phyloP scores from a whole-genome alignment of 2,329 filamentous ascomycete genomes.

The Didymella glomerata region DNA sequence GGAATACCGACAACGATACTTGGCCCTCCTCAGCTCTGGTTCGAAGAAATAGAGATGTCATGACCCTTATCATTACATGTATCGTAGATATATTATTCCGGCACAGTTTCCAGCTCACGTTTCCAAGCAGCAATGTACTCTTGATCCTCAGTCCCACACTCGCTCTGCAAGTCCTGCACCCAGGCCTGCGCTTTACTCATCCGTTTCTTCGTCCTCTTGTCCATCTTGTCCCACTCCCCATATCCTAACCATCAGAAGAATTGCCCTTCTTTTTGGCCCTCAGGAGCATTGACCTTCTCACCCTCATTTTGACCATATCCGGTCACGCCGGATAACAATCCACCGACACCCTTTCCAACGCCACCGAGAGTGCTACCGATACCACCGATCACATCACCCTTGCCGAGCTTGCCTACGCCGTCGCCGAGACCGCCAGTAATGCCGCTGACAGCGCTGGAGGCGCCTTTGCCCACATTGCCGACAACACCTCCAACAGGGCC shows the following conservation, averaged over 20 bases:
- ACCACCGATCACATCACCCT: conserved; percentile 56
- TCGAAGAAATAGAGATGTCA: no score
- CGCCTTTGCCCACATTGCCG: conserved; percentile 54
- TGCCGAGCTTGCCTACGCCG: conserved; percentile 56
- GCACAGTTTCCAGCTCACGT: conserved; percentile 13
- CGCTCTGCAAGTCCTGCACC: conserved; percentile 15
- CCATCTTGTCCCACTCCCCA: conserved; percentile 16
- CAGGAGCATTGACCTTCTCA: conserved; percentile 22
- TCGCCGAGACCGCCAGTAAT: conserved; percentile 55
- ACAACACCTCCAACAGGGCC: conserved; percentile 54
- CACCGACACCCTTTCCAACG: conserved; percentile 50
- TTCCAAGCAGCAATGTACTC: conserved; percentile 23
- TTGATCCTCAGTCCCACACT: conserved; percentile 19
- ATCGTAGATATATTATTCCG: conserved; percentile 1
- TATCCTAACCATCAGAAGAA: conserved; percentile 24
- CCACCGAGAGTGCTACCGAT: conserved; percentile 54
- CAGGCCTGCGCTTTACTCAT: conserved; percentile 18
- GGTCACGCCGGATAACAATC: conserved; percentile 46
- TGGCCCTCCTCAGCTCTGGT: no score
- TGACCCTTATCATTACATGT: not conserved
- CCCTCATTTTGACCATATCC: conserved; percentile 34
- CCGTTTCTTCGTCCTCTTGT: conserved; percentile 9
- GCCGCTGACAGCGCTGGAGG: conserved; percentile 53
- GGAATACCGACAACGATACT: no score
- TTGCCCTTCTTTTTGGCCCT: conserved; percentile 25